phyloP scores from a whole-genome alignment of 495 filamentous ascomycete species.

The Hyaloscypha variabilis region DNA sequence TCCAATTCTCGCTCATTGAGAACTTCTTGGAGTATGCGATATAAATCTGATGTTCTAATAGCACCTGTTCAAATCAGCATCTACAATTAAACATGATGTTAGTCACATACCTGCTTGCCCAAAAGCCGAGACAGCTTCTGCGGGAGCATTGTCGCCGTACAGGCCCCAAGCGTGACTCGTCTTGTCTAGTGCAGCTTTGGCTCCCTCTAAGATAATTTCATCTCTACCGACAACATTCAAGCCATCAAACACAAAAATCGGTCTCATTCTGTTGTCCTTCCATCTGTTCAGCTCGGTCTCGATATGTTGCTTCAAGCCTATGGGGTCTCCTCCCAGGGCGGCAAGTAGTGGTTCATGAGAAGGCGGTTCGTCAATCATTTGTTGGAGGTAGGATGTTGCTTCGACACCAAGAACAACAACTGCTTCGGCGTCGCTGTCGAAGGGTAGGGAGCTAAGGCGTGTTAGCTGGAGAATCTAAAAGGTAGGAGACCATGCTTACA shows the following conservation, averaged over 20 bases:
- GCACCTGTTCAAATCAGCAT: conserved; percentile 40
- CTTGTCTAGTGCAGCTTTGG: conserved; percentile 51
- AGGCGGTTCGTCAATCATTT: conserved; percentile 66
- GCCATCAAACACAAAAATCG: conserved; percentile 89
- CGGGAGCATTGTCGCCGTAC: conserved; percentile 79
- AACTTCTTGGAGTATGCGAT: conserved; percentile 73
- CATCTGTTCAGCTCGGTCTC: conserved; percentile 72
- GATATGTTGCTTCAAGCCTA: conserved; percentile 70
- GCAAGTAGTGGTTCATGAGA: conserved; percentile 83
- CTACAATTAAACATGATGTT: neutral
- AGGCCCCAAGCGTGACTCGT: conserved; percentile 74
- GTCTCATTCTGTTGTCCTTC: conserved; percentile 63
- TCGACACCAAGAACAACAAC: conserved; percentile 59
- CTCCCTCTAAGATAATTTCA: conserved; percentile 45
- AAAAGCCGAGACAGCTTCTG: conserved; percentile 80
- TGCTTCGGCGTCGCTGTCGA: neutral
- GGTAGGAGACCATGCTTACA: neutral
- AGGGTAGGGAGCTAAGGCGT: neutral
- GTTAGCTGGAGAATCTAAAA: neutral
- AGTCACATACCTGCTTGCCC: conserved; percentile 69
- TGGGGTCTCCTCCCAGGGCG: conserved; percentile 87
- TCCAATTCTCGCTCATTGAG: conserved; percentile 69
- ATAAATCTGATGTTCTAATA: conserved; percentile 62
- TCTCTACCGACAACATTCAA: conserved; percentile 75
- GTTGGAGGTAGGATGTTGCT: conserved; percentile 83